Evolutionary conservation across 306 rosid genomes (phyloP), one percentile per base, ranked within the genome.

Genomic region (Fagus sylvatica): DNA sequence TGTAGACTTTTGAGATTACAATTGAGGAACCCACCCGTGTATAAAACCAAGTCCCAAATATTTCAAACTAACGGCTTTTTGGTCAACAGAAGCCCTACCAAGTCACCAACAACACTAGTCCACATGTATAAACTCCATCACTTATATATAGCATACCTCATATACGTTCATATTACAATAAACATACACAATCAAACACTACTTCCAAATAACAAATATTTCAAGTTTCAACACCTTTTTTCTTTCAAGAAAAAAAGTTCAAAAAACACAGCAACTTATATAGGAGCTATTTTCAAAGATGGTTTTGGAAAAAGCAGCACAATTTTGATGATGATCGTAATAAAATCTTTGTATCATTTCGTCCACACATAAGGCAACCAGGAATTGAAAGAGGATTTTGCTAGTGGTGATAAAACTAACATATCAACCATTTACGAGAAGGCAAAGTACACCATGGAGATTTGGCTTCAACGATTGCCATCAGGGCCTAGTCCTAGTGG

Each of bases 351-450:
- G 28, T 34, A 22, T 8, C 28, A 34, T 62, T 13, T 34, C 16
- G 22, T 15, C 69, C 69, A 62, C 7, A 4, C 10, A 79, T 32
- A 88, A 84, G 4, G 90, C 69, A 73, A 76, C 81, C 39, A 82
- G 90, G 74, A 71, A 39, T 78, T 82, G 3, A 30, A 81, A 0
- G 74, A 72, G 62, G 54, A 73, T 56, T 36, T 36, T 39, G 40
- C 33, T 1, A 6, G 61, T 22, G 66, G 4, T 8, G 8, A 68
- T 41, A 32, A 17, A 16, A 0, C 16, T 46, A 7, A 7, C 43
- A 19, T 37, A 51, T 51, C 73, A 4, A 5, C 53, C 13, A 37
- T 76, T 15, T 76, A 53, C 17, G 28, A 65, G 30, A 53, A 15
- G 19, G 69, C 75, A n/a, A 77, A 68, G 36, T 17, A 17, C 32